Conservation (phyloP, 495 filamentous ascomycete species). For the Umbilicaria muhlenbergii region DNA sequence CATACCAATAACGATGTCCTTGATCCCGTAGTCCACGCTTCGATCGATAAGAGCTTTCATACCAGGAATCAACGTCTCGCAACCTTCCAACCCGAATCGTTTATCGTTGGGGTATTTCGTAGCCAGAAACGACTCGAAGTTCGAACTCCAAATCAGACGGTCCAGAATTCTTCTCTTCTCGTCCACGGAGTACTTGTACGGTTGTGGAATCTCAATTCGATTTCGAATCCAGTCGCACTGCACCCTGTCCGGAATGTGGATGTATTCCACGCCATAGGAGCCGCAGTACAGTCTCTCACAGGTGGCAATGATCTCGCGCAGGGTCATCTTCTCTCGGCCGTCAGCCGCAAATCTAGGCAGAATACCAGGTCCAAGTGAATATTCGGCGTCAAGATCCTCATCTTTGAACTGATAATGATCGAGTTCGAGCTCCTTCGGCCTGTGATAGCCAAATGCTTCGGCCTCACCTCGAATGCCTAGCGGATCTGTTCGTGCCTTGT, state of each 20-base stretch:
- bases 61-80: conserved; percentile 88
- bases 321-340: conserved; percentile 82
- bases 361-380: conserved; percentile 85
- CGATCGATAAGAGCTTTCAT: conserved; percentile 99
- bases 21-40: conserved; percentile 94
- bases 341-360: conserved; percentile 83
- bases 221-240: conserved; percentile 97
- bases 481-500: conserved; percentile 95
- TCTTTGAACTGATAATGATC: conserved; percentile 90
- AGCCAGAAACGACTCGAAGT: conserved; percentile 84
- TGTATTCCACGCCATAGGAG: conserved; percentile 92
- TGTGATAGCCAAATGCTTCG: conserved; percentile 72
- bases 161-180: conserved; percentile 96
- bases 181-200: conserved; percentile 90
- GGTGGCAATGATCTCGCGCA: conserved; percentile 81
- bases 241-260: conserved; percentile 93
- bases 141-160: conserved; percentile 93
- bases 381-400: conserved; percentile 86
- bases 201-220: conserved; percentile 81
- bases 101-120: conserved; percentile 99
- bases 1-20: conserved; percentile 99
- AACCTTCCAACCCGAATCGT: conserved; percentile 94
- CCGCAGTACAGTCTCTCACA: conserved; percentile 96
- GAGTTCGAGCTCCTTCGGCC: conserved; percentile 83
- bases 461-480: conserved; percentile 80